A percentile compares a stretch with the other conserved stretches of the same genome.
These are phyloP conservation scores for Escallonia herrerae DNA, from an alignment of 129 eudicot genomes.

Conservation along the genomic window DNA sequence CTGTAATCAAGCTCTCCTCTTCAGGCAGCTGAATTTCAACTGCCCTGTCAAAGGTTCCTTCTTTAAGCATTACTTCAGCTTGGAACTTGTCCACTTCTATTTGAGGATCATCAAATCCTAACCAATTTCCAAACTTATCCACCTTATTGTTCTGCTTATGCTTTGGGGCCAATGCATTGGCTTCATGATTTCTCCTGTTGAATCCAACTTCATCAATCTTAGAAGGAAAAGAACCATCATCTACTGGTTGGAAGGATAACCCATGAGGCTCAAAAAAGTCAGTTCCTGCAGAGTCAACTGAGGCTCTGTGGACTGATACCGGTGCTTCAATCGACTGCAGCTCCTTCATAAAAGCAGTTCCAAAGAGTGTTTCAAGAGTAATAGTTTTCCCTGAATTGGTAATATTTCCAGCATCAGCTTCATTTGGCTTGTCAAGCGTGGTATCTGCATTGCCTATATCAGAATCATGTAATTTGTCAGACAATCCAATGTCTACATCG, in stretches of 20 bases:
- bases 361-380: constrained; percentile 92
- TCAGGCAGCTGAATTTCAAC: constrained; percentile 54
- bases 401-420: constrained; percentile 20
- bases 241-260: constrained; percentile 18
- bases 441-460: constrained; percentile 10
- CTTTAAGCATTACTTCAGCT: constrained; percentile 18
- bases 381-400: constrained; percentile 32
- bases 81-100: constrained; percentile 23
- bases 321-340: constrained; percentile 86
- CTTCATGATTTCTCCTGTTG: constrained; percentile 24
- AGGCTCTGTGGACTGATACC: constrained; percentile 70
- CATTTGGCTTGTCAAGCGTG: constrained; percentile 25
- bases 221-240: constrained; percentile 26
- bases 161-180: constrained; percentile 18
- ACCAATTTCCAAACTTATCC: constrained; percentile 44
- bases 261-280: constrained; percentile 32
- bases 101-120: constrained; percentile 36
- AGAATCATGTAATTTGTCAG: constrained; percentile 12
- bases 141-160: constrained; percentile 24
- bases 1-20: constrained; percentile 56
- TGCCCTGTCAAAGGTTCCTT: constrained; percentile 27
- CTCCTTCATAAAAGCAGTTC: constrained; percentile 89
- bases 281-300: constrained; percentile 35
- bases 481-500: constrained; percentile 19
- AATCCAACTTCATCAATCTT: constrained; percentile 26